phyloP scores from a whole-genome alignment of 2,329 filamentous ascomycete species.

The Podosphaera fusca region DNA sequence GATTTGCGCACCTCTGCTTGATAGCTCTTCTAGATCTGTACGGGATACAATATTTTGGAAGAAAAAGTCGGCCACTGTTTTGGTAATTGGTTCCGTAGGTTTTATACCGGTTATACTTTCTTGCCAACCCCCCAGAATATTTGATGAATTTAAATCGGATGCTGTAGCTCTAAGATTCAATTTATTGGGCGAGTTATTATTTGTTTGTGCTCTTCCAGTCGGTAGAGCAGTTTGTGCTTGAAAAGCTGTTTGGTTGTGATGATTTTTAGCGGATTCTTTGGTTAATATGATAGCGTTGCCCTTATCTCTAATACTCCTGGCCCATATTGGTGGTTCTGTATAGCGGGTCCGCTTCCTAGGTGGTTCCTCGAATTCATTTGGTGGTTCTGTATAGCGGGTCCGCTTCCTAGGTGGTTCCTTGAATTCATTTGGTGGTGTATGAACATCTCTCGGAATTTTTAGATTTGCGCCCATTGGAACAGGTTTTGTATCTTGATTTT shows the following conservation, averaged over 20 bases:
- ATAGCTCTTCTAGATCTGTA: conserved; percentile 39
- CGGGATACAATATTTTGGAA: conserved; percentile 47
- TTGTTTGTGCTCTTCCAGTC: conserved; percentile 3
- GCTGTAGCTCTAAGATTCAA: conserved; percentile 1
- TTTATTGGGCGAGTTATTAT: conserved; percentile 9
- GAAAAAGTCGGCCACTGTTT: conserved; percentile 58
- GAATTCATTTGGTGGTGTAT: neutral
- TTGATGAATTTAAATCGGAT: conserved; percentile 6
- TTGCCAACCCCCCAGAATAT: conserved; percentile 34
- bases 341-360: conserved; percentile 27
- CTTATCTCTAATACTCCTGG: conserved; percentile 12
- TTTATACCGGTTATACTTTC: conserved; percentile 44
- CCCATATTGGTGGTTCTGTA: conserved; percentile 28
- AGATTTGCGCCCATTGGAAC: conserved; percentile 9
- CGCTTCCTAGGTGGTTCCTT: conserved; percentile 23
- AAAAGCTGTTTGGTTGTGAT: conserved; percentile 2
- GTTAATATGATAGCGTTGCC: neutral
- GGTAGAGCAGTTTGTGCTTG: conserved; percentile 1
- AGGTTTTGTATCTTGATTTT: conserved; percentile 5
- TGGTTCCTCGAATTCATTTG: conserved; percentile 18
- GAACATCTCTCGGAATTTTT: neutral
- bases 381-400: conserved; percentile 26
- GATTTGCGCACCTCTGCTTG: conserved; percentile 44
- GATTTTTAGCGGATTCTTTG: conserved; percentile 6
- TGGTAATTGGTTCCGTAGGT: conserved; percentile 53